Evolutionary conservation across 176 grass and related monocot species (phyloP).

Genomic region (Lolium rigidum): DNA sequence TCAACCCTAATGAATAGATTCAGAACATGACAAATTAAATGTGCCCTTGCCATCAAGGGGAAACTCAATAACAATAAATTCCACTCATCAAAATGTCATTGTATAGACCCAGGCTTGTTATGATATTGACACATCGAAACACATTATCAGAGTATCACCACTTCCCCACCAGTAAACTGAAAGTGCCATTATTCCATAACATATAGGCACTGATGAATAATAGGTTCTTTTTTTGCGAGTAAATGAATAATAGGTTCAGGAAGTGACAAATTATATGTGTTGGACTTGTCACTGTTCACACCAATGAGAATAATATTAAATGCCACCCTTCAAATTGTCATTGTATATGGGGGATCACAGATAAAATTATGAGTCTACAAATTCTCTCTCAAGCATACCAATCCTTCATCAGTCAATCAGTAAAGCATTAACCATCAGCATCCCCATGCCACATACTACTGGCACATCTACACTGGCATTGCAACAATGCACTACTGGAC

Average conservation of each 20-base stretch:
- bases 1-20: too few species aligned
- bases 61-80: too few species aligned
- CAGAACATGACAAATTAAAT: too few species aligned
- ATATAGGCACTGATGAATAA: neutral
- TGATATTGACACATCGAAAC: neutral
- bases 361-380: neutral
- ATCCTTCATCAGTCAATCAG: neutral
- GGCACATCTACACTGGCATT: neutral
- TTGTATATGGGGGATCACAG: neutral
- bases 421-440: constrained; percentile 5
- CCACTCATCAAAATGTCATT: too few species aligned
- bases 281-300: neutral
- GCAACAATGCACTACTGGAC: constrained; percentile 6
- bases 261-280: neutral
- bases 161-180: neutral
- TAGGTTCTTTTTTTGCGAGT: too few species aligned
- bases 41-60: too few species aligned
- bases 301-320: neutral
- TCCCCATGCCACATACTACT: neutral
- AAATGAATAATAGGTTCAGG: neutral
- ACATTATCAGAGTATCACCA: neutral
- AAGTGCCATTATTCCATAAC: neutral
- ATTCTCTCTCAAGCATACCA: neutral
- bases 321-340: too few species aligned
- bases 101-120: neutral